A percentile compares a stretch with the other conserved stretches of the same genome.
Conservation (phyloP, 768 basidiomycete genomes). For the Clavulina sp. region DNA sequence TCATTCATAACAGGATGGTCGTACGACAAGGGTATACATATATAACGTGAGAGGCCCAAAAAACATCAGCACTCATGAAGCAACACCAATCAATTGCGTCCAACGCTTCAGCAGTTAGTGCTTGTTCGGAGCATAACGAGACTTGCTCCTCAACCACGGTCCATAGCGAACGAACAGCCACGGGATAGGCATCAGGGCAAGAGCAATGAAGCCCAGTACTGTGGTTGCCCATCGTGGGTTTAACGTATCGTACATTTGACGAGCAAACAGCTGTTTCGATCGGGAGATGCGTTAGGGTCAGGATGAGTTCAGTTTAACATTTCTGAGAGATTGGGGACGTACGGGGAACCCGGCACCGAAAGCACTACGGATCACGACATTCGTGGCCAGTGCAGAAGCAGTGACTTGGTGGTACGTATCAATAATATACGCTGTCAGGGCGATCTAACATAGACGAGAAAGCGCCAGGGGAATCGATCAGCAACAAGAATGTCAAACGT, state of each 20-base stretch:
- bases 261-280: slow-evolving; percentile 16
- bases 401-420: slow-evolving; percentile 12
- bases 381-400: slow-evolving; percentile 14
- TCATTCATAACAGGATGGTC: no score
- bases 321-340: slow-evolving; percentile 2
- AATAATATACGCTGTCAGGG: slow-evolving; percentile 5
- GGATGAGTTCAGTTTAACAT: slow-evolving; percentile 2
- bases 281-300: slow-evolving; percentile 5
- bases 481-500: neutral
- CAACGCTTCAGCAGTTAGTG: no score
- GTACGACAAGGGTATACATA: no score
- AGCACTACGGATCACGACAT: slow-evolving; percentile 13
- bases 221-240: slow-evolving; percentile 21
- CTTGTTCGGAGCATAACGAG: slow-evolving; percentile 3
- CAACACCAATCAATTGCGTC: neutral
- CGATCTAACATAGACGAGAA: neutral
- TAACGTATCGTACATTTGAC: slow-evolving; percentile 17
- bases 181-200: slow-evolving; percentile 21
- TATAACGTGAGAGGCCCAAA: no score
- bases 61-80: neutral
- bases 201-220: slow-evolving; percentile 20
- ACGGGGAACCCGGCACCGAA: slow-evolving; percentile 13
- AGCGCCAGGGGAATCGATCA: slow-evolving; percentile 2
- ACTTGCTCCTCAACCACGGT: slow-evolving; percentile 16
- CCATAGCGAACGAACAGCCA: slow-evolving; percentile 23